Evolutionary conservation across 2,329 filamentous ascomycete genomes (phyloP), one percentile per base, ranked within the genome.

Genomic region (Teratosphaeria nubilosa): DNA sequence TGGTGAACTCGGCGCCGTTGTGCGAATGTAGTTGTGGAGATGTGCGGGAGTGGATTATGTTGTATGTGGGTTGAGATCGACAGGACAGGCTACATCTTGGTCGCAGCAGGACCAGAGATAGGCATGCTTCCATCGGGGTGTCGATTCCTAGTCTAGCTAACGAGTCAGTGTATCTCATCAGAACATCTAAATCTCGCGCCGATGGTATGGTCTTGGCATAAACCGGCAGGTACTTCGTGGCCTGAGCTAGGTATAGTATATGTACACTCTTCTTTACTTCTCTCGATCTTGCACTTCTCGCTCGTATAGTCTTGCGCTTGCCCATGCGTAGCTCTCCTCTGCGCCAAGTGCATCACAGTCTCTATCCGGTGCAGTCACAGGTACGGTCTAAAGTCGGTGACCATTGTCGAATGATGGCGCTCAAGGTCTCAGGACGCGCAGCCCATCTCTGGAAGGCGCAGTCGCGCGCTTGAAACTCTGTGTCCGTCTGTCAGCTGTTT

Each of bases 391-490:
- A 20, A n/a, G 41, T 48, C 20, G n/a, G 16, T 48, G 9, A 6
- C 7, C 10, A 5, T 20, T 10, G n/a, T 22, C 41, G 41, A 20
- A 48, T 2, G 9, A 5, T 48, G 1, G 41, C 11, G 41, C 41
- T 58, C 51, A 62, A 24, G 77, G 75, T 67, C 77, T 72, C 64
- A 78, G 66, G 56, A 77, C 72, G 59, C 77, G 74, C 32, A 80
- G 72, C 50, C 78, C 78, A 64, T 79, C 76, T 67, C 74, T 75
- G 32, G 77, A 74, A 53, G 77, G 74, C 59, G 71, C 70, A 53
- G 77, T 72, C 45, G 78, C 76, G 58, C 76, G 75, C 73, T 79
- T 80, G 73, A 80, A 80, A 58, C 77, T 80, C 78, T 80, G 64
- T 52, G 20, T 22, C 6, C 14, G 27, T 14, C 7, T n/a, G 54